Evolutionary conservation across 2,329 filamentous ascomycete genomes (phyloP).

Genomic region (Hypoxylon sp.): DNA sequence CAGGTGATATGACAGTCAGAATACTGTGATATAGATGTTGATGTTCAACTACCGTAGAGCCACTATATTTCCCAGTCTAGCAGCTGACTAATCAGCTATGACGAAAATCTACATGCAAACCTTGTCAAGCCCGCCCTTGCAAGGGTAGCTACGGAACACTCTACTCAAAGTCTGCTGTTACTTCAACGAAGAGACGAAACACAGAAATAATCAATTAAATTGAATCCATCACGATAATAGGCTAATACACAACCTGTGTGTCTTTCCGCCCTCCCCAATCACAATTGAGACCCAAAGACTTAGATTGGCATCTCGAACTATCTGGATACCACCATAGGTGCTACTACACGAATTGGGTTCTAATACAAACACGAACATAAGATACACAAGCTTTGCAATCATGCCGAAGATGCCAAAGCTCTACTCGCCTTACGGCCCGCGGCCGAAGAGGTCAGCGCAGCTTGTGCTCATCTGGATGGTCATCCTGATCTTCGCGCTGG

Average conservation of each 20-base stretch:
- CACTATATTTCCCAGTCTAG: not conserved
- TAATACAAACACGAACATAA: conserved; percentile 3
- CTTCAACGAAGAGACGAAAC: not conserved
- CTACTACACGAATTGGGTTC: not conserved
- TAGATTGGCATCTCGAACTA: not conserved
- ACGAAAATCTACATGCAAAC: conserved; percentile 27
- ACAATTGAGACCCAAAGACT: not conserved
- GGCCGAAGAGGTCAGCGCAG: conserved; percentile 49
- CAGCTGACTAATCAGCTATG: conserved; percentile 27
- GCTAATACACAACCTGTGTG: not conserved
- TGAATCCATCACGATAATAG: not conserved
- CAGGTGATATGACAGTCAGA: no score
- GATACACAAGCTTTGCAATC: not conserved
- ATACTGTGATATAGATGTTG: no score
- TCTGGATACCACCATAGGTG: not conserved
- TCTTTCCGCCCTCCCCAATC: not conserved
- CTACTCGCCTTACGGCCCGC: conserved; percentile 53
- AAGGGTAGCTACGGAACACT: conserved; percentile 1
- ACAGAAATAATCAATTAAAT: not conserved
- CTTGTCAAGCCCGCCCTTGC: not conserved
- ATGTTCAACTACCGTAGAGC: no score
- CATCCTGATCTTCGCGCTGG: conserved; percentile 47
- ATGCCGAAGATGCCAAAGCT: conserved; percentile 46
- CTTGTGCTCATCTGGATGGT: conserved; percentile 51
- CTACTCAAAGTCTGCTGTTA: not conserved